These are phyloP conservation scores for Marasmius fiardii DNA, from an alignment of 1,284 basidiomycete species.

Conservation along the genomic window DNA sequence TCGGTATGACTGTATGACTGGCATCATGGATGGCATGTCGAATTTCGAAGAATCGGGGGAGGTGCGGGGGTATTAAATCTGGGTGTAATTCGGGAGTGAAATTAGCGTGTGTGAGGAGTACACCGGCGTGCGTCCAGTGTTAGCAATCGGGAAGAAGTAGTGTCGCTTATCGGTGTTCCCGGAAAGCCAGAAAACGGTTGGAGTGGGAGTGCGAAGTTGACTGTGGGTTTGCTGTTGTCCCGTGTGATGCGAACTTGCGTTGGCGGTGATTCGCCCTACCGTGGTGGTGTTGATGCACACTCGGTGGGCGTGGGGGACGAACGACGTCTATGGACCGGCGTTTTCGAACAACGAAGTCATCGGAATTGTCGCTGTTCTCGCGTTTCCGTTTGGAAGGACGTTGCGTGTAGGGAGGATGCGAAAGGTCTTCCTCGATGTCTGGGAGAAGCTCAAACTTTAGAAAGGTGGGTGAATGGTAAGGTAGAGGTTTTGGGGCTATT, in stretches of 20 bases:
- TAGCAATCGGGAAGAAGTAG: background rate
- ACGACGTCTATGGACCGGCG: conserved; percentile 11
- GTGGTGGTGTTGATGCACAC: background rate
- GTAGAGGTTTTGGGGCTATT: conserved; percentile 61
- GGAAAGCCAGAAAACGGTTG: background rate
- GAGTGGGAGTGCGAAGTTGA: background rate
- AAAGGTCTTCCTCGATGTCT: conserved; percentile 67
- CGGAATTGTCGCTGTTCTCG: conserved; percentile 27
- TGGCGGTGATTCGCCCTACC: background rate
- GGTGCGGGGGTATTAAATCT: background rate
- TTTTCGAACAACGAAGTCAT: conserved; percentile 17
- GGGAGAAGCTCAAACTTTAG: conserved; percentile 61
- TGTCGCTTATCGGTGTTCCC: background rate
- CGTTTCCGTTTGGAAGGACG: conserved; percentile 55
- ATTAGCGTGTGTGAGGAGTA: background rate
- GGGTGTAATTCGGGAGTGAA: background rate
- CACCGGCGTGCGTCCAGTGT: background rate
- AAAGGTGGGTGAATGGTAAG: conserved; percentile 66
- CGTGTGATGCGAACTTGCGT: background rate
- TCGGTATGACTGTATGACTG: background rate
- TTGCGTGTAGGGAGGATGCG: conserved; percentile 60
- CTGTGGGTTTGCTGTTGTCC: background rate
- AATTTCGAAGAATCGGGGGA: background rate
- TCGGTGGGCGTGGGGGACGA: background rate
- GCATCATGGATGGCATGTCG: background rate